Evolutionary conservation across 2,329 filamentous ascomycete species (phyloP), one percentile per base, ranked within the genome.

Genomic region (Aspergillus piperis): DNA sequence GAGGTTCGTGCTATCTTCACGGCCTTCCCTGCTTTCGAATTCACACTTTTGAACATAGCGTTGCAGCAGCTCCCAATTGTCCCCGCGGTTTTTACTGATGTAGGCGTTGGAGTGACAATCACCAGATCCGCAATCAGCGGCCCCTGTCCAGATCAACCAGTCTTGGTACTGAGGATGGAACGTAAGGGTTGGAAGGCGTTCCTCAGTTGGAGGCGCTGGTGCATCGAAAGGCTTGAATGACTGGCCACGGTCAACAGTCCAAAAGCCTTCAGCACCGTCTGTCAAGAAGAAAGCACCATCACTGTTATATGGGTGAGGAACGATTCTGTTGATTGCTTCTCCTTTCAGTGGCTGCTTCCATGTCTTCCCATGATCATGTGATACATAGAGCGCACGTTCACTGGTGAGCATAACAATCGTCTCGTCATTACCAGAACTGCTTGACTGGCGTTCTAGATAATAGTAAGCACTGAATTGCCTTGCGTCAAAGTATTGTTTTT

Each of bases 121-220:
- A 15, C 76, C 78, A 10, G 80, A 81, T 3, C 87, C 84, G 72
- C 91, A 96, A 63, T 89, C 85, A 64, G 87, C 79, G 8, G 80
- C 79, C 41, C 93, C 94, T 52, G 90, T 86, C 92, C 93, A 98
- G 62, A 99, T 90, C 47, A 98, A 82, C 92, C 92, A 97, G 70
- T 96, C 90, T 72, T 89, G 90, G 69, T 90, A 86, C 66, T 89
- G 86, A 1, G 92, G 90, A 70, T 99, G 95, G 79, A 99, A 99
- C 38, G 83, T 82, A 67, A 91, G 75, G 44, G 92, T 82, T 17
- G 86, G 83, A 4, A 81, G 23, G 13, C 27, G 66, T 67, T 73
- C 65, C 66, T 66, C 75, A 76, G 83, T 83, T n/a, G 83, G 82
- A 64, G 84, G 83, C 44, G 85, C 81, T 1, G 89, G 90, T 2